Evolutionary conservation across 306 rosid genomes (phyloP), one percentile per base, ranked within the genome.

Genomic region (Prosopis cineraria): DNA sequence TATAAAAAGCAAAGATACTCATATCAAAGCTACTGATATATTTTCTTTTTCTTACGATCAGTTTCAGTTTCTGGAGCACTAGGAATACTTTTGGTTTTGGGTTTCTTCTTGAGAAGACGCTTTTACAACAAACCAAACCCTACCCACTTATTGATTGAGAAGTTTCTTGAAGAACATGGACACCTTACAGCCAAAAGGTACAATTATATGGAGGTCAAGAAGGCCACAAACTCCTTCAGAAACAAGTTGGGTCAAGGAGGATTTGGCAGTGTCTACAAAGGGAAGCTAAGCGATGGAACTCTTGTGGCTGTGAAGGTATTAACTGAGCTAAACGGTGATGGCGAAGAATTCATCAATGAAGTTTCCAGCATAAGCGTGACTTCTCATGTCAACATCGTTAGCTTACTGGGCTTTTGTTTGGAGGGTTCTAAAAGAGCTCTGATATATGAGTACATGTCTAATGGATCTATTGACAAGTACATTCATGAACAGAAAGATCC

Each of bases 271-370:
- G 90, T 87, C 1, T 87, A 81, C 76, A 87, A 73, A 68, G 90
- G 90, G 1, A 82, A 60, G 45, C 58, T 84, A 31, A 3, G 34
- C 0, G 77, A 87, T 73, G 87, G 81, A 4, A 1, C 50, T 33
- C 50, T 6, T 3, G 90, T 87, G 7, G 88, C 88, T 0, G 85
- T 84, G n/a, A 87, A 84, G 71, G 40, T 82, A 5, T 45, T 84
- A 50, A 82, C 47, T 56, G 64, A 79, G 48, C 41, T 62, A 6
- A 79, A 79, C 47, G 81, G 59, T 6, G 43, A 73, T 1, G 86
- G 84, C 1, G 81, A 87, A 24, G 88, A 82, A 7, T 87, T 87
- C 52, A 77, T 87, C 48, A 84, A 84, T 17, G 88, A 87, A 63
- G 86, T 87, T 33, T 85, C 81, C 7, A 79, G 87, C 37, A 86